Evolutionary conservation across 768 basidiomycete species (phyloP), one percentile per base, ranked within the genome.

Genomic region (Leccinum variicolor): DNA sequence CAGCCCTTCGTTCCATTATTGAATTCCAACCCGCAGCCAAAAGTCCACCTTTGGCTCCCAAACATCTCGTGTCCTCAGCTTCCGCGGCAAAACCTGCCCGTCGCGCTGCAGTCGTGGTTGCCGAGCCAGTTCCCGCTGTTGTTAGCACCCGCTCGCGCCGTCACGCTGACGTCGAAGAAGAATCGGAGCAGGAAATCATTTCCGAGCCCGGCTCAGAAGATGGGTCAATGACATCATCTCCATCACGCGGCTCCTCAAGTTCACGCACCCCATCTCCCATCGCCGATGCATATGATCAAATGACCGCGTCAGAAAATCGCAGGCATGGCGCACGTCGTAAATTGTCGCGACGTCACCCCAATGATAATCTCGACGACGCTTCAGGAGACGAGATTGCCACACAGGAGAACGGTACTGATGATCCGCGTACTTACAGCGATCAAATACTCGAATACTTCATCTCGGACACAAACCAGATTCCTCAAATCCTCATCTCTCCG

Each of bases 361-460:
- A 81, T 61, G 79, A 81, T 33, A 76, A 74, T n/a, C 76, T 72
- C 54, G 78, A 75, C 23, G 77, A 79, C 23, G 67, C 66, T 21
- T 75, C 77, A 14, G 84, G 82, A 17, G 75, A 73, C 4, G 84
- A 79, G 39, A 65, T 66, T 19, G 55, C 61, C 5, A 45, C 63
- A 25, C 78, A 70, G 45, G 58, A 73, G 57, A 85, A 83, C 61
- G 83, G 81, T 23, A 58, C 62, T 4, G 73, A 73, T 50, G 87
- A 87, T 61, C 75, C 82, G 29, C 80, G 86, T 43, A 78, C 83
- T n/a, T 98, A 98, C 68, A 93, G 89, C 34, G 95, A 98, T 74
- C 91, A 94, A 70, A 94, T 99, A 58, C 80, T 99, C 64, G 96
- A 98, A 76, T 98, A 97, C 76, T 99, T 98, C 73, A 94, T 99